Percentiles rank a stretch among this genome's conserved stretches.
Conservation (phyloP, 768 basidiomycete species). For the Clavulina sp. region DNA sequence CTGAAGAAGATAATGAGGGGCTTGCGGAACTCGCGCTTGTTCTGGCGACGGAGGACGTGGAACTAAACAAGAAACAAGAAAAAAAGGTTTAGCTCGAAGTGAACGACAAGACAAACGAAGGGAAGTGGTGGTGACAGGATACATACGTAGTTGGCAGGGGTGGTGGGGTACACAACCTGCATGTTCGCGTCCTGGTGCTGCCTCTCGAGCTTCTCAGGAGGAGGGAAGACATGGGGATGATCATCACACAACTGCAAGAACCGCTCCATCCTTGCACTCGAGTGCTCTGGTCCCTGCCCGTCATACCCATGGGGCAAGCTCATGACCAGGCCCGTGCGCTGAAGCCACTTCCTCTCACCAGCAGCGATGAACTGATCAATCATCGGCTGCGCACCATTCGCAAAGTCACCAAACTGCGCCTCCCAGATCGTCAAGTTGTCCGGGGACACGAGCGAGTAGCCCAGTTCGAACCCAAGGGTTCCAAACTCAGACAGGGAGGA, state of each 20-base stretch:
- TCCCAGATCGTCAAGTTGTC: conserved; percentile 92
- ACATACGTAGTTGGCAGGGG: conserved; percentile 64
- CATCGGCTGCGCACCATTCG: conserved; percentile 92
- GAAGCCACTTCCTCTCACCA: conserved; percentile 95
- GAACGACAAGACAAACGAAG: not conserved
- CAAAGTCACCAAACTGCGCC: conserved; percentile 97
- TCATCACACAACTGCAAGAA: conserved; percentile 98
- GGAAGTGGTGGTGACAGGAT: too few relatives aligned
- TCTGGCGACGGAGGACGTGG: conserved; percentile 94
- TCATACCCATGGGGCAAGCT: conserved; percentile 91
- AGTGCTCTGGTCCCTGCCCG: conserved; percentile 97
- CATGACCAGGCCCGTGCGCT: conserved; percentile 80
- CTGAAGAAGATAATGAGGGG: conserved; percentile 95
- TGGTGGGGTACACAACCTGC: conserved; percentile 82
- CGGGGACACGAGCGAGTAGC: conserved; percentile 95
- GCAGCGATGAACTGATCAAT: conserved; percentile 98
- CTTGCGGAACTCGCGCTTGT: conserved; percentile 96
- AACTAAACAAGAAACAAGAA: conserved; percentile 31
- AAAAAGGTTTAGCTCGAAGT: not conserved
- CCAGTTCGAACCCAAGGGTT: conserved; percentile 89
- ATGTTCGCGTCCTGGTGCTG: conserved; percentile 99
- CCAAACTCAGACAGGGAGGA: conserved; percentile 94
- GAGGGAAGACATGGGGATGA: conserved; percentile 82
- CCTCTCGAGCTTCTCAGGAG: conserved; percentile 72
- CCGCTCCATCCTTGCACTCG: conserved; percentile 84